Conservation (phyloP, 1,284 basidiomycete genomes). For the Gymnopus androsaceus region DNA sequence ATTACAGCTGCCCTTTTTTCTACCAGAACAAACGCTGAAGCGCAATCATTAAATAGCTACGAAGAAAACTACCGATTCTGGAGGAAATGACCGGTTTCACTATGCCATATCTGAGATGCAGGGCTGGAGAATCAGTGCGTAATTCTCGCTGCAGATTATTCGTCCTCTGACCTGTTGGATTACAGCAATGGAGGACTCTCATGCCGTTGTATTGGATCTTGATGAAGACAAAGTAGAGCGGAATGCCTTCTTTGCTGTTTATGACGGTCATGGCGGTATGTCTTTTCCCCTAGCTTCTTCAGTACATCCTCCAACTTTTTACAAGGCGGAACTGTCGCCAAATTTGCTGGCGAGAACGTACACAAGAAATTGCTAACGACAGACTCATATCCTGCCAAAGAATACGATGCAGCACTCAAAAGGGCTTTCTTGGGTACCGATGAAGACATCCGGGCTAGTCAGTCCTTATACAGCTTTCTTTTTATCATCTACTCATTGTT, state of each 20-base stretch:
- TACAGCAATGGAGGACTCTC: constrained; percentile 98
- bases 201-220: constrained; percentile 78
- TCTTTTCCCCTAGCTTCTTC: constrained; percentile 16
- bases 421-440: constrained; percentile 92
- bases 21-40: neutral
- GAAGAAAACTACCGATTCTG: constrained; percentile 82
- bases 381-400: constrained; percentile 68
- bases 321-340: constrained; percentile 84
- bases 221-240: constrained; percentile 53
- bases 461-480: constrained; percentile 26
- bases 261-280: constrained; percentile 97
- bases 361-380: constrained; percentile 80
- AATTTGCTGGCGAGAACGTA: constrained; percentile 88
- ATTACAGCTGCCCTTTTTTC: constrained; percentile 9
- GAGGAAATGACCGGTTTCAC: constrained; percentile 76
- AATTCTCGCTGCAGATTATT: constrained; percentile 4
- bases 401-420: constrained; percentile 84
- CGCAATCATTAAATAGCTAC: constrained; percentile 55
- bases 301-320: constrained; percentile 15
- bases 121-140: constrained; percentile 97
- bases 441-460: constrained; percentile 88
- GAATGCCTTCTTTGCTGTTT: constrained; percentile 92
- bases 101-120: constrained; percentile 97
- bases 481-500: constrained; percentile 17
- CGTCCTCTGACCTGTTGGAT: constrained; percentile 17